phyloP scores from a whole-genome alignment of 495 filamentous ascomycete species.

The Aeminium ludgeri region DNA sequence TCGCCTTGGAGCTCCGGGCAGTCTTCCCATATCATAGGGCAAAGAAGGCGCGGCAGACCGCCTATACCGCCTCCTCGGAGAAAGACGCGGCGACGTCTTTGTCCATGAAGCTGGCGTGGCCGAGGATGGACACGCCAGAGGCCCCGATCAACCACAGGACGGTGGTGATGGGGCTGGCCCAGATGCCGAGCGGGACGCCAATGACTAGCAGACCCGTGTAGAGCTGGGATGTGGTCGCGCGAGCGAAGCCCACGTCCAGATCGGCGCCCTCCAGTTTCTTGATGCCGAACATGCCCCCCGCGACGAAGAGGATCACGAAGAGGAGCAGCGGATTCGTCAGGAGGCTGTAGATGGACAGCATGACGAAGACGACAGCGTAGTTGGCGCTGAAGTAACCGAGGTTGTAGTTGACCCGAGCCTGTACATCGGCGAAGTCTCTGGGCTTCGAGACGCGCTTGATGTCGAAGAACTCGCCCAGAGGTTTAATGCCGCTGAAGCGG shows the following conservation, averaged over 20 bases:
- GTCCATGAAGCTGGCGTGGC: constrained; percentile 91
- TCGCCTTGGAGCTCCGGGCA: constrained; percentile 51
- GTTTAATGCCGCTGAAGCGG: constrained; percentile 83
- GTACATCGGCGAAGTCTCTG: constrained; percentile 71
- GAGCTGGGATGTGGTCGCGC: constrained; percentile 79
- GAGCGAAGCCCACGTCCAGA: constrained; percentile 64
- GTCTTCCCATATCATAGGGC: constrained; percentile 96
- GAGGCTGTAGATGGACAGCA: constrained; percentile 89
- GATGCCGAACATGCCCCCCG: constrained; percentile 75
- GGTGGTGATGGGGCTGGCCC: constrained; percentile 62
- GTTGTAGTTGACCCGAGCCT: constrained; percentile 95
- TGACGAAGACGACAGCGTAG: constrained; percentile 81
- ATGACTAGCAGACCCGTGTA: constrained; percentile 77
- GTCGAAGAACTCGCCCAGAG: constrained; percentile 86
- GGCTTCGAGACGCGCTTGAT: constrained; percentile 91
- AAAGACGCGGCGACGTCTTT: constrained; percentile 99
- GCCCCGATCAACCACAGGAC: constrained; percentile 92
- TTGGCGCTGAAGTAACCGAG: constrained; percentile 95
- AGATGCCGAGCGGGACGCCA: constrained; percentile 65
- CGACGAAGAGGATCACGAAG: constrained; percentile 79
- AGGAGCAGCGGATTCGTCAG: constrained; percentile 68
- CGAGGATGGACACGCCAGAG: constrained; percentile 74
- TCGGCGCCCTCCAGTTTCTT: constrained; percentile 74
- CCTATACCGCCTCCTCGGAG: constrained; percentile 99
- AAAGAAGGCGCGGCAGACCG: constrained; percentile 99